Percentiles rank a stretch among this genome's conserved stretches.
These are phyloP conservation scores for Jatropha curcas DNA, from an alignment of 345 rosid species.

Conservation along the genomic window DNA sequence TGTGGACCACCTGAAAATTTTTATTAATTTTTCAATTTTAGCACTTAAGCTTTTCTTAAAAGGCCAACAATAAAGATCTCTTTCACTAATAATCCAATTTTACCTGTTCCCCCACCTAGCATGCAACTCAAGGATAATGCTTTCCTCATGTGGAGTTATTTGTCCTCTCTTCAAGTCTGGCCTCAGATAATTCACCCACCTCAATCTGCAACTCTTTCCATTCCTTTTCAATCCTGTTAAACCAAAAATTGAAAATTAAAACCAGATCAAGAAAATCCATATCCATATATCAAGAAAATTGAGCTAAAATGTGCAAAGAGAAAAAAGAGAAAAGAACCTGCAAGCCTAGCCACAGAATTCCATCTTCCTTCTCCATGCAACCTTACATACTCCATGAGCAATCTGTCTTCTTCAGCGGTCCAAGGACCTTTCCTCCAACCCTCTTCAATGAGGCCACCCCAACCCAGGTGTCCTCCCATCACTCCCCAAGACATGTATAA, in stretches of 20 bases:
- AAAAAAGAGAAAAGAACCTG: conserved; percentile 35
- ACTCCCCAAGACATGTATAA: conserved; percentile 63
- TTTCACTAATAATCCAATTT: too few relatives aligned
- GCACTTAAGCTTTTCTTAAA: too few relatives aligned
- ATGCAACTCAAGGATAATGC: conserved; percentile 78
- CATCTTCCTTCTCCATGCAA: conserved; percentile 90
- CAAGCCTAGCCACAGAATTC: conserved; percentile 87
- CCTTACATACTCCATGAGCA: conserved; percentile 69
- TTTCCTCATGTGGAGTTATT: conserved; percentile 88
- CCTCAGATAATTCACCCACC: conserved; percentile 95
- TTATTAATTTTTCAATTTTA: not conserved
- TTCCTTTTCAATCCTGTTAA: conserved; percentile 73
- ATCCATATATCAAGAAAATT: not conserved
- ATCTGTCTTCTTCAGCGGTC: conserved; percentile 88
- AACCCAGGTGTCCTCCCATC: conserved; percentile 59
- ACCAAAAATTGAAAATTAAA: not conserved
- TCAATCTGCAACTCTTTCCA: conserved; percentile 89
- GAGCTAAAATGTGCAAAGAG: not conserved
- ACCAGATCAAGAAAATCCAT: not conserved
- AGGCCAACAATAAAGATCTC: too few relatives aligned
- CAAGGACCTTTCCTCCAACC: conserved; percentile 97
- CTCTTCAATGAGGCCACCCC: conserved; percentile 59
- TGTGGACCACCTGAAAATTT: conserved; percentile 72
- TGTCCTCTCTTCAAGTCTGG: conserved; percentile 94
- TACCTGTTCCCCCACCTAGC: conserved; percentile 96